phyloP scores from a whole-genome alignment of 1,284 basidiomycete species.

The Mrakiaceae sp. region DNA sequence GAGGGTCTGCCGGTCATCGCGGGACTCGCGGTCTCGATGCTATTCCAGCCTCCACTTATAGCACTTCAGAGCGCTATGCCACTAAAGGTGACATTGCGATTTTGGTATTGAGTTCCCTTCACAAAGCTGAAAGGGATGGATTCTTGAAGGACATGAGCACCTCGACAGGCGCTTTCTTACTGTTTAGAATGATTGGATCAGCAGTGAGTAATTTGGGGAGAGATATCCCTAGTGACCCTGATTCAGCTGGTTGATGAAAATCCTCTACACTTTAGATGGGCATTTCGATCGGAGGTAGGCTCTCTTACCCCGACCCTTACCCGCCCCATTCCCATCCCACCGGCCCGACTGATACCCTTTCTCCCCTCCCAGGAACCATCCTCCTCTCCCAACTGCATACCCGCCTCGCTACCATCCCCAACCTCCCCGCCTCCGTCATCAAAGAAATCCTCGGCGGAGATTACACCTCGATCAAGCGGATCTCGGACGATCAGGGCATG shows the following conservation, averaged over 20 bases:
- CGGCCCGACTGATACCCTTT: too few species aligned
- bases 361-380: not conserved
- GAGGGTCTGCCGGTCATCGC: not conserved
- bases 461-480: not conserved
- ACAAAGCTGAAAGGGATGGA: too few species aligned
- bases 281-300: not conserved
- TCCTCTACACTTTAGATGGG: not conserved
- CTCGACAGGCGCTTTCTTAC: not conserved
- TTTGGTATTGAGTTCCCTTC: too few species aligned
- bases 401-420: not conserved
- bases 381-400: not conserved
- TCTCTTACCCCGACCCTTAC: not conserved
- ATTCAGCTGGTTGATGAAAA: not conserved
- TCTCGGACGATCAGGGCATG: not conserved
- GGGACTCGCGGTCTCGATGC: not conserved
- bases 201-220: not conserved
- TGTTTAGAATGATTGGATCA: not conserved
- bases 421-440: not conserved
- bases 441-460: not conserved
- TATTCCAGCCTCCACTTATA: conserved; percentile 1
- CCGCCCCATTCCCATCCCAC: not conserved
- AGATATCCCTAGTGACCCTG: too few species aligned
- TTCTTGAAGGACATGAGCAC: not conserved
- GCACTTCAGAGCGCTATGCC: not conserved
- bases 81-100: not conserved